phyloP scores from a whole-genome alignment of 352 stramenopile species.

The Phytopythium litorale region DNA sequence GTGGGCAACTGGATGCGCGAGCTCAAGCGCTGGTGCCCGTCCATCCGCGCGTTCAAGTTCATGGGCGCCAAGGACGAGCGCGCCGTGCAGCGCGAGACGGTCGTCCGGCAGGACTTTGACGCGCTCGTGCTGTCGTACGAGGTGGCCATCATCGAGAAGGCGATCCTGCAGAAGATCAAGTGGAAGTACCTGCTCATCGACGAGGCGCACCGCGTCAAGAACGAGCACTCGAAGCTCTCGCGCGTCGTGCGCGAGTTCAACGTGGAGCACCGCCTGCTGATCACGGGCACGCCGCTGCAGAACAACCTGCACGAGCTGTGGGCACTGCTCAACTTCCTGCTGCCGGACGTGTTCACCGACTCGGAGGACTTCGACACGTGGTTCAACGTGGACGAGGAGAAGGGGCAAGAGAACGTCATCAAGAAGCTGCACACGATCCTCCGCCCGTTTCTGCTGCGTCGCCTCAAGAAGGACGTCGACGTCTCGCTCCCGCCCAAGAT shows the following conservation, averaged over 20 bases:
- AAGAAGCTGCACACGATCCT: slow-evolving; percentile 98
- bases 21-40: slow-evolving; percentile 95
- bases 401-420: slow-evolving; percentile 96
- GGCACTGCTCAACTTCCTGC: slow-evolving; percentile 99
- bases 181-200: slow-evolving; percentile 98
- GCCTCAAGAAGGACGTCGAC: slow-evolving; percentile 98
- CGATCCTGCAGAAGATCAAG: slow-evolving; percentile 91
- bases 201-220: slow-evolving; percentile 99
- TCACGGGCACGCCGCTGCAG: slow-evolving; percentile 98
- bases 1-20: slow-evolving; percentile 99
- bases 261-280: slow-evolving; percentile 93
- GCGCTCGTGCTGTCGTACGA: slow-evolving; percentile 92
- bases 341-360: slow-evolving; percentile 92
- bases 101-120: slow-evolving; percentile 88
- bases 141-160: slow-evolving; percentile 94
- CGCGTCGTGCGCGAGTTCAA: slow-evolving; percentile 86
- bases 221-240: slow-evolving; percentile 91
- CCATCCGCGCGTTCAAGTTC: slow-evolving; percentile 93
- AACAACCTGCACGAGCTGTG: slow-evolving; percentile 99
- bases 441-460: slow-evolving; percentile 96
- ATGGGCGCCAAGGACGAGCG: slow-evolving; percentile 95
- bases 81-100: slow-evolving; percentile 87
- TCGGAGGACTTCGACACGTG: slow-evolving; percentile 98
- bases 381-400: slow-evolving; percentile 97
- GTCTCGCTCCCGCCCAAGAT: slow-evolving; percentile 97